Conservation (phyloP, 805 yeast species). For the Candida parachauliodes region DNA sequence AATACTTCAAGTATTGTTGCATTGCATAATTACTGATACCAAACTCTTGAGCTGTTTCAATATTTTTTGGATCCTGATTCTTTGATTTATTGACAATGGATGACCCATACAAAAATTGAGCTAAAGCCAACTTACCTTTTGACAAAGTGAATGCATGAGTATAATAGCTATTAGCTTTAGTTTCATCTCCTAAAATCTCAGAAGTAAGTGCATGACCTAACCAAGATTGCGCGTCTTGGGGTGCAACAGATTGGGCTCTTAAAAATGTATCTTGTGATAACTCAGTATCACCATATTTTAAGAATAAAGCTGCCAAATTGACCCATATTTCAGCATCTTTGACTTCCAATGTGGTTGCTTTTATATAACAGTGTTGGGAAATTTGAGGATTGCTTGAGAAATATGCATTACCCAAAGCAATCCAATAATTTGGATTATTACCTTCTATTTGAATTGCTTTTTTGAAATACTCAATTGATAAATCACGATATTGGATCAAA, state of each 20-base stretch:
- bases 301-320: slow-evolving; percentile 73
- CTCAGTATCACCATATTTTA: slow-evolving; percentile 62
- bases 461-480: slow-evolving; percentile 57
- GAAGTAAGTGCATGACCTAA: slow-evolving; percentile 73
- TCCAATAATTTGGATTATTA: slow-evolving; percentile 73
- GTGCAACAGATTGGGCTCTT: slow-evolving; percentile 77
- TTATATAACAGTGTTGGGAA: slow-evolving; percentile 90
- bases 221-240: slow-evolving; percentile 77
- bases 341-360: slow-evolving; percentile 68
- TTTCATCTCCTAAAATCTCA: slow-evolving; percentile 44
- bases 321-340: slow-evolving; percentile 73
- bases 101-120: slow-evolving; percentile 70
- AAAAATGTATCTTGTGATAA: slow-evolving; percentile 71
- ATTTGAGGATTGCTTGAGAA: slow-evolving; percentile 61
- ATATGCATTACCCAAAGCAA: slow-evolving; percentile 74
- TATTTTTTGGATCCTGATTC: slow-evolving; percentile 50
- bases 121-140: slow-evolving; percentile 64
- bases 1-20: slow-evolving; percentile 56
- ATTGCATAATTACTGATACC: slow-evolving; percentile 67
- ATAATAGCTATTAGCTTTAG: slow-evolving; percentile 54
- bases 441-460: slow-evolving; percentile 70
- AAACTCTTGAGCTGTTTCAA: slow-evolving; percentile 60
- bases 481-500: slow-evolving; percentile 33
- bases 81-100: slow-evolving; percentile 47
- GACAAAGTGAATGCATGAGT: slow-evolving; percentile 79